Percentiles rank a stretch among this genome's conserved stretches.
Evolutionary conservation across 1,284 basidiomycete genomes (phyloP).

Genomic region (Pseudozyma sp.): DNA sequence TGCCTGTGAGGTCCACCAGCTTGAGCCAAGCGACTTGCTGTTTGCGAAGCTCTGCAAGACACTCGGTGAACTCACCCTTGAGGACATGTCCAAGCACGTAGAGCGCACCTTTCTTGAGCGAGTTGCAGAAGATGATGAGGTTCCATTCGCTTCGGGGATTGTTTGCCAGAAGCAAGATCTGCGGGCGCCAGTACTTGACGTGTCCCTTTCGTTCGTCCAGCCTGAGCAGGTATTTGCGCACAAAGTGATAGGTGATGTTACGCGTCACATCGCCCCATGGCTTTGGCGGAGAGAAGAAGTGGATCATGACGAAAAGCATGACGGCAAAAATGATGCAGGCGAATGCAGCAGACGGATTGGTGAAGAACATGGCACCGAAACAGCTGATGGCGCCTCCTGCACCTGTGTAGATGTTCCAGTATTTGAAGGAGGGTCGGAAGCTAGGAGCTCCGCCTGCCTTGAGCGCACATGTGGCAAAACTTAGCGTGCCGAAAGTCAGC

Average conservation of each 20-base stretch:
- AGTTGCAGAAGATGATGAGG: conserved; percentile 69
- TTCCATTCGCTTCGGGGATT: conserved; percentile 68
- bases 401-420: conserved; percentile 69
- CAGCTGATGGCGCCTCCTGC: conserved; percentile 60
- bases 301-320: conserved; percentile 65
- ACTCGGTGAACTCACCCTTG: conserved; percentile 67
- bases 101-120: conserved; percentile 67
- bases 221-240: conserved; percentile 66
- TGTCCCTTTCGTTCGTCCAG: conserved; percentile 68
- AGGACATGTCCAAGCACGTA: conserved; percentile 67
- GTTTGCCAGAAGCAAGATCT: conserved; percentile 67
- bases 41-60: conserved; percentile 63
- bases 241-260: conserved; percentile 68
- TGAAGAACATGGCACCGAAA: conserved; percentile 68
- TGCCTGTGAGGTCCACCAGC: conserved; percentile 66
- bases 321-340: conserved; percentile 62
- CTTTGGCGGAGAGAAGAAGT: conserved; percentile 66
- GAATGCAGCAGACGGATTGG: conserved; percentile 54
- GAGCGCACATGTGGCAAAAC: conserved; percentile 66
- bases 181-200: conserved; percentile 69
- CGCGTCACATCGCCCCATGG: conserved; percentile 69
- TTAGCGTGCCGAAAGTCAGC: conserved; percentile 66
- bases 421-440: conserved; percentile 68
- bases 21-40: conserved; percentile 68
- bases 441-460: conserved; percentile 68